These are phyloP conservation scores for Litchi chinensis DNA, from an alignment of 345 rosid genomes.

Conservation along the genomic window DNA sequence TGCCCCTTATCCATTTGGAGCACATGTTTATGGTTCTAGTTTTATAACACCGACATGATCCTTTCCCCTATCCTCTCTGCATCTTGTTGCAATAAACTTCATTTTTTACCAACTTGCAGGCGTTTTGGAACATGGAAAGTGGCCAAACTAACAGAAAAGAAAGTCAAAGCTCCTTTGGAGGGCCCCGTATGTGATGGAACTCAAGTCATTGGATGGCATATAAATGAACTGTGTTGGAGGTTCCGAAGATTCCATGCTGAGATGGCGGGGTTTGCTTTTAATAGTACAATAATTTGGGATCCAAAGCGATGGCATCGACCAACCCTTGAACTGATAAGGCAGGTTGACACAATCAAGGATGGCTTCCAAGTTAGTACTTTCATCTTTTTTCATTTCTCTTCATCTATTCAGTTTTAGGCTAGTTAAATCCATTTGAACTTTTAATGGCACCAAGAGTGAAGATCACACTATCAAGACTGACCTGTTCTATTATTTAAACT, in stretches of 20 bases:
- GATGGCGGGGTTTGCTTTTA: constrained; percentile 65
- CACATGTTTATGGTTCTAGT: constrained; percentile 20
- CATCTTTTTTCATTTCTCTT: constrained; percentile 6
- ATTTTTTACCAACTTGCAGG: constrained; percentile 30
- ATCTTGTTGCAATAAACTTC: constrained; percentile 1
- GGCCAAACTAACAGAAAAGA: constrained; percentile 41
- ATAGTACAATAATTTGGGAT: constrained; percentile 71
- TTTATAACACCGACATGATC: not conserved
- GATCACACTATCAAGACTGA: not conserved
- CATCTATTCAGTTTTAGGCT: not conserved
- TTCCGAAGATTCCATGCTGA: constrained; percentile 60
- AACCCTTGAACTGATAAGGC: constrained; percentile 54
- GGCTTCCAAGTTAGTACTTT: constrained; percentile 45
- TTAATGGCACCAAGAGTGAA: not conserved
- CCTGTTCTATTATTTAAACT: not conserved
- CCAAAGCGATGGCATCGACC: constrained; percentile 64
- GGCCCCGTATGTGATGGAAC: constrained; percentile 69
- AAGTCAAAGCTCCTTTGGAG: constrained; percentile 35
- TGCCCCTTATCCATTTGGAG: not conserved
- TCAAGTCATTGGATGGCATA: constrained; percentile 64
- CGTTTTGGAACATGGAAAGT: constrained; percentile 68
- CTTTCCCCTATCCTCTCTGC: not conserved
- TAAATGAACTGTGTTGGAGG: constrained; percentile 31
- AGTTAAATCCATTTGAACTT: not conserved
- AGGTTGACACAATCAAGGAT: constrained; percentile 45